Base-by-base conservation (phyloP, 2,329 filamentous ascomycete genomes). In the Thermoascus crustaceus region DNA sequence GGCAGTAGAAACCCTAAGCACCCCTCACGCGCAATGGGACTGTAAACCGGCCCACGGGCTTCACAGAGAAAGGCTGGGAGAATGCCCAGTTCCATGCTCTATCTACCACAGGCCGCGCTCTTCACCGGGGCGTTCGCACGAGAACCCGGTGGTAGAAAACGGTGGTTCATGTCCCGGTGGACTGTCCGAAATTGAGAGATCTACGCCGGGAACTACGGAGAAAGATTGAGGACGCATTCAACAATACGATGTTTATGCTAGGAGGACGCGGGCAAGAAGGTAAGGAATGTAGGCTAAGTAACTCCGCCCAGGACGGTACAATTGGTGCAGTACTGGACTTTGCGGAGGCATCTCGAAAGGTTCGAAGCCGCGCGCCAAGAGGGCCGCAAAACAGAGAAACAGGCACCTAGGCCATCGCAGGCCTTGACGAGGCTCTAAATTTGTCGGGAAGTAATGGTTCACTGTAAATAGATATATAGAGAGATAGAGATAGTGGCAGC, bases 341-440 rank as follows among this genome's bases (percentile, higher is more conserved):
- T 21, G 30, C 35, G 5, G 38, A 41, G 24, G 35, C 37, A 17
- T 42, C 30, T 14, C 30, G 40, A 9, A 32, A 31, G 31, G 37
- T 42, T 37, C 13, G 34, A 23, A 53, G 43, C 31, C 44, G 44
- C 36, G 44, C 35, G 35, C 38, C 34, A 40, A 20, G 27, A 31
- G 36, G 32, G 43, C 35, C 21, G 41, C 39, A 27, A 25, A 44
- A 46, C 37, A 44, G 18, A 40, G 34, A 20, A 30, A 23, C 16
- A 39, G 38, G 41, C 43, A 43, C 14, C 3, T 37, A 14, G 42
- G 44, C 42, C 35, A 45, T 32, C 34, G 42, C 17, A 45, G 42
- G 43, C 43, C 34, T 21, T 41, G 45, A 44, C 40, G 41, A 45
- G 45, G 44, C 45, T 42, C 43, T 23, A 49, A 48, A 42, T 45